Evolutionary conservation across 805 yeast genomes (phyloP).

Genomic region (Wilhelminamyces savonicus): DNA sequence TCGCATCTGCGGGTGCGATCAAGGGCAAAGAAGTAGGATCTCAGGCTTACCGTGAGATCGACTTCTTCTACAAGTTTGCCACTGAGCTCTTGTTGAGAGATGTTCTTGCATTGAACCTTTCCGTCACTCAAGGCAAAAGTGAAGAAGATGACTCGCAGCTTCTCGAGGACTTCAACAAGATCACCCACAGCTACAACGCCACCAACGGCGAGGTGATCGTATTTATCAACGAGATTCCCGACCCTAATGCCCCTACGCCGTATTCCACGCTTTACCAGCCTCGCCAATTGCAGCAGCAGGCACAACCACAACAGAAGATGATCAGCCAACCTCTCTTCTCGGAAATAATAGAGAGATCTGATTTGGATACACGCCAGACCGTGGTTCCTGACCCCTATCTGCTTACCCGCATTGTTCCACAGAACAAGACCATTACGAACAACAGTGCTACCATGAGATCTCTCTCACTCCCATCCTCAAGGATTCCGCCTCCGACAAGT

Average conservation of each 20-base stretch:
- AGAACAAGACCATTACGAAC: conserved; percentile 7
- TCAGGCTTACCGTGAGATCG: conserved; percentile 45
- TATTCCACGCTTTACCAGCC: conserved; percentile 25
- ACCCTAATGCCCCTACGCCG: conserved; percentile 14
- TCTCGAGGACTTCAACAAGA: conserved; percentile 53
- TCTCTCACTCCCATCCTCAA: conserved; percentile 22
- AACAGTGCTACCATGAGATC: conserved; percentile 21
- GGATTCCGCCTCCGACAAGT: conserved; percentile 26
- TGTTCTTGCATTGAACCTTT: conserved; percentile 20
- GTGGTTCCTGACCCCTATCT: conserved; percentile 62
- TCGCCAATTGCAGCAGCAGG: conserved; percentile 14
- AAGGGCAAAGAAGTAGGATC: conserved; percentile 44
- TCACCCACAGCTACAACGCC: conserved; percentile 44
- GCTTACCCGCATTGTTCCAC: conserved; percentile 63
- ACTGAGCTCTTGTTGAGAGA: conserved; percentile 53
- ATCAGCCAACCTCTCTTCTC: conserved; percentile 76
- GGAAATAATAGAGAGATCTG: conserved; percentile 61
- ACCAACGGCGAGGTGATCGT: conserved; percentile 57
- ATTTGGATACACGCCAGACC: conserved; percentile 68
- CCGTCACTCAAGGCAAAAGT: conserved; percentile 6
- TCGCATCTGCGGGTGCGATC: conserved; percentile 46
- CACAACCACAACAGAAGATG: conserved; percentile 28
- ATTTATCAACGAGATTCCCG: conserved; percentile 25
- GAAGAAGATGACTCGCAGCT: conserved; percentile 26
- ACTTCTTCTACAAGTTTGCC: conserved; percentile 55